Evolutionary conservation across 768 basidiomycete genomes (phyloP), one percentile per base, ranked within the genome.

Genomic region (Hygrophorus pudorinus): DNA sequence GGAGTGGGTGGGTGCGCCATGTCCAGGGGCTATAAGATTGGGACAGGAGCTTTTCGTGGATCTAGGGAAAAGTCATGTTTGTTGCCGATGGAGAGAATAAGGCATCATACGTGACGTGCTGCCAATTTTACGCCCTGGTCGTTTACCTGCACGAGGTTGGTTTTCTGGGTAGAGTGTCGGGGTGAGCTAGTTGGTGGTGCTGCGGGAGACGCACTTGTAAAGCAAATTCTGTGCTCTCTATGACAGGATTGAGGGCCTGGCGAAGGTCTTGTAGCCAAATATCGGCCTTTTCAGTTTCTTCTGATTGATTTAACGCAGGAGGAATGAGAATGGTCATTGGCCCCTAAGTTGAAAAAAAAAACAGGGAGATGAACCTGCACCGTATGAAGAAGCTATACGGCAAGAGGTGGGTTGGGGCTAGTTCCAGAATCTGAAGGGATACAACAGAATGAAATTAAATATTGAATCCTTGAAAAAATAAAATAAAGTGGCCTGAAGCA

Each of bases 1-100:
- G 89, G 31, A 91, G 65, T 0, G 72, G 72, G 48, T 86, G 81
- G 1, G 77, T 79, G 29, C 82, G 76, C 88, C 88, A 92, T 35
- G 85, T 81, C 33, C 80, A 75, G 10, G 88, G 86, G 10, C 78
- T 76, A 60, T 92, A 91, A 0, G 76, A 68, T 59, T 85, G 81
- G 1, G 65, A 55, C 32, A 64, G 56, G 48, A 90, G 67, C 50
- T 73, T 76, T 35, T 60, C 59, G 39, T 70, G 72, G 42, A 90
- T 83, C 87, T 88, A n/a, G 31, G 14, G 3, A 30, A 37, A 51
- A 13, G 41, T 12, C 32, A 42, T 46, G 29, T 52, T 24, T 42
- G 38, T 38, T 12, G 44, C 42, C 20, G 38, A 34, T 39, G 42
- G 5, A 35, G 41, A 32, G 34, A 49, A 45, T 32, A 29, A 32